Evolutionary conservation across 2,329 filamentous ascomycete species (phyloP), one percentile per base, ranked within the genome.

Genomic region (Magnaporthales sp.): DNA sequence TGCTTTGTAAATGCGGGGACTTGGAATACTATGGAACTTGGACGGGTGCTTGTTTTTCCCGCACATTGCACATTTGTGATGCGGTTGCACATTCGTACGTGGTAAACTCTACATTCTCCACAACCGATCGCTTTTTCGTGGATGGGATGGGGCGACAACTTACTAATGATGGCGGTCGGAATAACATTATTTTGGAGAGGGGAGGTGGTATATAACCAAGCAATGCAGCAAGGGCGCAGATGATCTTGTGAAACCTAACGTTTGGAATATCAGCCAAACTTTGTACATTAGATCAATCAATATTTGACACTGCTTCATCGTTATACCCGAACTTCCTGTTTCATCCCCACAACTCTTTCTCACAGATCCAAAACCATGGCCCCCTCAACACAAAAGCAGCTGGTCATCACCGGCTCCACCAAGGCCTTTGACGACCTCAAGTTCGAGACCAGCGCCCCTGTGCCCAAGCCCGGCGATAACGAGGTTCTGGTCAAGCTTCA

Each of bases 401-500:
- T 88, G 88, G 79, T 75, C 32, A 74, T 90, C 60, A 76, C 78
- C 38, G 81, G 81, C 70, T 78, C 70, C 2, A 75, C 81, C 56
- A 82, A 80, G 65, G 85, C 80, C 70, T 89, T 91, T 71, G 85
- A 90, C 62, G 80, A 80, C 58, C 80, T 92, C 54, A 76, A 81
- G 71, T 83, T 85, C 71, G 77, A 82, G 68, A 81, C 86, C 70
- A 77, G 83, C 63, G 81, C 77, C 0, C 72, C 81, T 0, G 73
- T 91, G 2, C 87, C 89, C 15, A 77, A 86, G 70, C 73, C 89
- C 1, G 89, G 89, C 62, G 89, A 92, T 66, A 84, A 85, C 68
- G 87, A 93, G 29, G 89, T 92, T 6, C 81, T 93, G 38, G 86
- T 93, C 71, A 90, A 89, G 76, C 80, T 85, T 29, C 77, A 79